Evolutionary conservation across 306 rosid genomes (phyloP), one percentile per base, ranked within the genome.

Genomic region (Acacia melanoxylon): DNA sequence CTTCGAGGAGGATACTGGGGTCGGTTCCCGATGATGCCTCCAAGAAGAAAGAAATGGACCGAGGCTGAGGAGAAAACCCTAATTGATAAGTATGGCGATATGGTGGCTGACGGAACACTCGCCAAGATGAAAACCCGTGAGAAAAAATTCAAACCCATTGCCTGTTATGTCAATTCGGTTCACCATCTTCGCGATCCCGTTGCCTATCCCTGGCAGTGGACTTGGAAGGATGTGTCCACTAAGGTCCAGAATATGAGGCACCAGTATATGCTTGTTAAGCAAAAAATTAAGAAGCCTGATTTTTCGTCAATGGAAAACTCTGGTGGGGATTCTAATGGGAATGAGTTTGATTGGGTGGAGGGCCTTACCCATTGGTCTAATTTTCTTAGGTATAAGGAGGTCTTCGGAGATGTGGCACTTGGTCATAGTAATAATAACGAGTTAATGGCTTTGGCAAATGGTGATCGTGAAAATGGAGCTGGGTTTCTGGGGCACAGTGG

Each of bases 231-330:
- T 51, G 98, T 93, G 51, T 93, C 98, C 41, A 95, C 99, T 24
- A 93, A 95, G 90, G 99, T 95, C 35, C 99, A 95, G 90, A 95
- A 95, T 82, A 95, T 95, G 98, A 79, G 99, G 90, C 99, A 95
- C 62, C 99, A 95, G 87, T 95, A 92, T 86, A 58, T 93, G 79
- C 94, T 95, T 45, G 99, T 93, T 46, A 93, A 95, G 89, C 99
- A 95, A 90, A 95, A 95, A 92, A 89, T 95, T 68, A 95, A 93
- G 91, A 93, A 92, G 74, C 93, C 90, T 0, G 97, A 91, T 37
- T 77, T 71, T 74, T 68, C 88, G 2, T 78, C 85, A 2, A 80
- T 58, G 13, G 90, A 81, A 61, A 79, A 74, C 59, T 83, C 87
- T 1, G 86, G 85, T 29, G 88, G 84, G 62, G 94, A 86, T 67